Evolutionary conservation across 2,329 filamentous ascomycete species (phyloP).

Genomic region (Sclerotinia borealis): DNA sequence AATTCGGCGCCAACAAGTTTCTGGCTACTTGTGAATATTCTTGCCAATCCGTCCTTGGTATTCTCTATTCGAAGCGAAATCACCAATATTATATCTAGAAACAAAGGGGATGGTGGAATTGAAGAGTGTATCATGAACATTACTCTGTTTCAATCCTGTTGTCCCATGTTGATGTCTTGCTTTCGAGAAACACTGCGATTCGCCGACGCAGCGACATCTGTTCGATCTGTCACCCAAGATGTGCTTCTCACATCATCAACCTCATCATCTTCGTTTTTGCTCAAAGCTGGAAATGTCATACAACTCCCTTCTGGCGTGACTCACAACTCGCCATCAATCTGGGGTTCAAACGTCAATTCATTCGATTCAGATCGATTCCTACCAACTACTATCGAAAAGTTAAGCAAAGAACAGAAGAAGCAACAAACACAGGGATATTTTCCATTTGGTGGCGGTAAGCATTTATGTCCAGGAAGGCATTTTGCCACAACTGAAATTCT

Average conservation of each 20-base stretch:
- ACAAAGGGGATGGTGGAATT: not conserved
- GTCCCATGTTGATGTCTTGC: slow-evolving; percentile 40
- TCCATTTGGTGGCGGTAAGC: slow-evolving; percentile 38
- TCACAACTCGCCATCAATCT: slow-evolving; percentile 37
- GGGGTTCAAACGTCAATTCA: slow-evolving; percentile 37
- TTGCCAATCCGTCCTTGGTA: slow-evolving; percentile 30
- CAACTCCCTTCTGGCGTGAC: slow-evolving; percentile 41
- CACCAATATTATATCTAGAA: slow-evolving; percentile 13
- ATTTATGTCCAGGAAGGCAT: slow-evolving; percentile 37
- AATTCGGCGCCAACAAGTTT: slow-evolving; percentile 38
- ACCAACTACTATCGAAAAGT: slow-evolving; percentile 16
- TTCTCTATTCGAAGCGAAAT: slow-evolving; percentile 32
- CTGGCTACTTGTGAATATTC: slow-evolving; percentile 35
- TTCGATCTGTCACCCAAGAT: slow-evolving; percentile 39
- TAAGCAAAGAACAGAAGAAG: slow-evolving; percentile 17
- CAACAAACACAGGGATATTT: slow-evolving; percentile 31
- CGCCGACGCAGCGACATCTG: slow-evolving; percentile 35
- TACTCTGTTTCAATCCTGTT: slow-evolving; percentile 33
- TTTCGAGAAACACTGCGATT: slow-evolving; percentile 43
- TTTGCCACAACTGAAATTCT: slow-evolving; percentile 38
- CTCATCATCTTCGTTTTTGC: slow-evolving; percentile 34
- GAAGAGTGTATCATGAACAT: slow-evolving; percentile 20
- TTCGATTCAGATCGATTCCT: slow-evolving; percentile 42
- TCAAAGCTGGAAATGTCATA: slow-evolving; percentile 39
- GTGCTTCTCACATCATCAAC: slow-evolving; percentile 34